A percentile compares a stretch with the other conserved stretches of the same genome.
Evolutionary conservation across 768 basidiomycete species (phyloP).

Genomic region (Tulasnella sp.): DNA sequence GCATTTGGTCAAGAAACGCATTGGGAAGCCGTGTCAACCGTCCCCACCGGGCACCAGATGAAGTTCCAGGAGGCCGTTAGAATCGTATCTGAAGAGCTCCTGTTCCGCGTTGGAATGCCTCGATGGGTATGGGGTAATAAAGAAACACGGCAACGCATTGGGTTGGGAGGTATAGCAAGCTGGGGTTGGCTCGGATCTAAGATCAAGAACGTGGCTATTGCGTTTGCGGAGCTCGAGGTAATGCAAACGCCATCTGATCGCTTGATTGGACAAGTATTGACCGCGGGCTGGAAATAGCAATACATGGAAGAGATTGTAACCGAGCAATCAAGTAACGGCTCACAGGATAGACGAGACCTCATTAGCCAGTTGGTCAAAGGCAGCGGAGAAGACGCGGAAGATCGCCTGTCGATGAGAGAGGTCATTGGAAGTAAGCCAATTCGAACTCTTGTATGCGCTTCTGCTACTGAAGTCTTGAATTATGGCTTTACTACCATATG

Average conservation of each 20-base stretch:
- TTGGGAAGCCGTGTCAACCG: neutral
- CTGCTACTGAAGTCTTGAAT: neutral
- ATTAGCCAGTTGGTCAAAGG: slow-evolving; percentile 11
- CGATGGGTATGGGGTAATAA: slow-evolving; percentile 17
- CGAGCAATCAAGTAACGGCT: slow-evolving; percentile 2
- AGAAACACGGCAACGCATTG: neutral
- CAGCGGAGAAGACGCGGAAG: neutral
- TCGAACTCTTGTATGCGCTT: neutral
- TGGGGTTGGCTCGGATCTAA: slow-evolving; percentile 20
- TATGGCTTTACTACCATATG: no score
- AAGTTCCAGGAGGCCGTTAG: slow-evolving; percentile 23
- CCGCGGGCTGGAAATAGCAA: neutral
- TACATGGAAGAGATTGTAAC: slow-evolving; percentile 24
- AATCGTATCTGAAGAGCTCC: neutral
- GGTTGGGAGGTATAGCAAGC: slow-evolving; percentile 13
- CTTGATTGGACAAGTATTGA: no score
- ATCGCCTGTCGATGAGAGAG: neutral
- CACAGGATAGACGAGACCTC: neutral
- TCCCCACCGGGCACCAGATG: slow-evolving; percentile 23
- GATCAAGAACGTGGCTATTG: slow-evolving; percentile 10
- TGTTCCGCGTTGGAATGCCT: neutral
- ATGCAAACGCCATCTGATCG: neutral
- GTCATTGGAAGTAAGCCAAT: slow-evolving; percentile 20
- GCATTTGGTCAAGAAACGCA: slow-evolving; percentile 12
- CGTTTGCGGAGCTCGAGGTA: slow-evolving; percentile 25